Base-by-base conservation (phyloP, 139 green algal genomes). In the Pleodorina starrii region DNA sequence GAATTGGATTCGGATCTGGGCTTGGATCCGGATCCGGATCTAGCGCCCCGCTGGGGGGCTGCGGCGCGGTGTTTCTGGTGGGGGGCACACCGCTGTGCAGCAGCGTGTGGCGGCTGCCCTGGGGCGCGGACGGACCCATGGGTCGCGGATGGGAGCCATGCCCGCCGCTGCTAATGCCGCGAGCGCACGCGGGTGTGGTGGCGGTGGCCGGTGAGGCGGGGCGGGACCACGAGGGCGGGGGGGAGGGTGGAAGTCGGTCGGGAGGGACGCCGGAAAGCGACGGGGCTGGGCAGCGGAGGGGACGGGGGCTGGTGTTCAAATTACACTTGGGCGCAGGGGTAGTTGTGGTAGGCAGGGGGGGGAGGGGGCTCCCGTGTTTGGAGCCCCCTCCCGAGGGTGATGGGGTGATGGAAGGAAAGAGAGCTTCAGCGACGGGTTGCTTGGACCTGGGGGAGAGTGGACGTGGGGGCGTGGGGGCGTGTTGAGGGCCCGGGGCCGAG, bases 141-240 rank as follows among this genome's bases (percentile, higher is more conserved):
- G 38, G 54, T 54, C 32, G 54, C 2, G 84, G 89, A 51, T 93
- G 90, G 90, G 85, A 91, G 46, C 17, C 54, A 5, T 68, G 50
- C 23, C 57, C 79, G 51, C 51, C 59, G 66, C 79, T 89, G 71
- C 6, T 36, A 19, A 21, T 57, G 48, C 79, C 90, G 0, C 79
- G 90, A 44, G 92, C 44, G 43, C 92, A 74, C 40, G 92, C 92
- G 44, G 90, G 89, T 38, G 69, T 91, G 48, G 90, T 85, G 72
- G 71, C 85, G 10, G 54, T 85, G 29, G 78, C 77, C 10, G 79
- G 74, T 88, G 63, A 57, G 83, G 16, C 1, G 32, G 11, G n/a
- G 17, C 1, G 12, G 75, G 11, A 16, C 40, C 19, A 17, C 1
- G 19, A 35, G 77, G 35, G 19, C 1, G 7, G 19, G 27, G 35